phyloP scores from a whole-genome alignment of 164 flowering plant species.

The Stephania japonica region DNA sequence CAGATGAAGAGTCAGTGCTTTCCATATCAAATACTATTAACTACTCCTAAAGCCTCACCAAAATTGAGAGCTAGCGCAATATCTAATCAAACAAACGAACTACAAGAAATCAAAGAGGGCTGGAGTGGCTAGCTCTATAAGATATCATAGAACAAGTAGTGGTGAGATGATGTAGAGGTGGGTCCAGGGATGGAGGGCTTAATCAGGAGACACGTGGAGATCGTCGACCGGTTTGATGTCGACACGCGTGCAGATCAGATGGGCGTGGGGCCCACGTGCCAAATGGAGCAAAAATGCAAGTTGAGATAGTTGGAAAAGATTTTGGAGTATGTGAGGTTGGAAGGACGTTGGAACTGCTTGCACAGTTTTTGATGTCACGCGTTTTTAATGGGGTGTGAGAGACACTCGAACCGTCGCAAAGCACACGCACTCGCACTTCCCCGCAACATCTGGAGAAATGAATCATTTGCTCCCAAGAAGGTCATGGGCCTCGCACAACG shows the following conservation, averaged over 20 bases:
- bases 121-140: background rate
- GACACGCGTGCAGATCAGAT: conserved; percentile 25
- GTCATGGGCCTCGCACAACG: too few species aligned
- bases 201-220: background rate
- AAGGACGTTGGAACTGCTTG: conserved; percentile 25
- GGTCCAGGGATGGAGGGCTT: background rate
- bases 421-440: conserved; percentile 1
- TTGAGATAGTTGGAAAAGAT: conserved; percentile 13
- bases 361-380: conserved; percentile 48
- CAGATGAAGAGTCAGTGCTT: conserved; percentile 53
- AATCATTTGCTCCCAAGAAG: too few species aligned
- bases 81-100: background rate
- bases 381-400: conserved; percentile 22
- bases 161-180: background rate
- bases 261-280: conserved; percentile 26
- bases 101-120: background rate
- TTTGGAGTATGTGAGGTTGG: background rate
- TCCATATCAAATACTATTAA: conserved; percentile 27
- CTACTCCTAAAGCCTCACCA: background rate
- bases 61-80: background rate
- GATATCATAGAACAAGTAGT: background rate
- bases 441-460: background rate
- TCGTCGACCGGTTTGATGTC: background rate
- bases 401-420: background rate
- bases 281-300: conserved; percentile 20